A percentile compares a stretch with the other conserved stretches of the same genome.
Evolutionary conservation across 495 filamentous ascomycete species (phyloP).

Genomic region (Monascus purpureus): DNA sequence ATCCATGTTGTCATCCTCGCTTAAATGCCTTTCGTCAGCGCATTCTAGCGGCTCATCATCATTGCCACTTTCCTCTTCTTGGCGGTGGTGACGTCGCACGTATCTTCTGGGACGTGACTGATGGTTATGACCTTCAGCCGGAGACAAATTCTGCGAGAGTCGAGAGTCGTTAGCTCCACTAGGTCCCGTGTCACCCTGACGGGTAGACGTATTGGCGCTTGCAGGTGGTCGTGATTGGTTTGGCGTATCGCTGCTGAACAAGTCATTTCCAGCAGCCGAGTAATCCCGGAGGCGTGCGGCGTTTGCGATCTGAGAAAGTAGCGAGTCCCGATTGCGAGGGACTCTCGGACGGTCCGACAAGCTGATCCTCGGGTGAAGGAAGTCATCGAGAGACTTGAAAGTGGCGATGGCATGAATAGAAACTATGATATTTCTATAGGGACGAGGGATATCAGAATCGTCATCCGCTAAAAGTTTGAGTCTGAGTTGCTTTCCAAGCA

Average conservation of each 20-base stretch:
- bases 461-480: conserved; percentile 85
- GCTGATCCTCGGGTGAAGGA: conserved; percentile 79
- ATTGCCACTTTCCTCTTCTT: conserved; percentile 42
- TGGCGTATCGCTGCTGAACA: conserved; percentile 14
- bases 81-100: conserved; percentile 32
- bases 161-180: conserved; percentile 18
- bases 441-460: conserved; percentile 68
- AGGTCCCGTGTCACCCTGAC: conserved; percentile 8
- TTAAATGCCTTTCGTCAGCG: conserved; percentile 80
- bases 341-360: conserved; percentile 66
- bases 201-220: conserved; percentile 11
- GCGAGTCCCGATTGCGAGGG: conserved; percentile 50
- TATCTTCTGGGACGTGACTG: conserved; percentile 36
- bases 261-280: conserved; percentile 18
- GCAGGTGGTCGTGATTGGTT: conserved; percentile 15
- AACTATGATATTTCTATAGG: conserved; percentile 89
- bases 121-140: conserved; percentile 10
- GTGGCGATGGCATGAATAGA: conserved; percentile 97
- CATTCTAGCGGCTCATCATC: conserved; percentile 65
- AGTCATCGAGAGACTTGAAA: conserved; percentile 94
- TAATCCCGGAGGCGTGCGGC: conserved; percentile 44
- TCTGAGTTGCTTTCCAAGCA: conserved; percentile 92
- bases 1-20: conserved; percentile 52
- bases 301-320: conserved; percentile 66
- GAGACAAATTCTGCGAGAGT: conserved; percentile 9